These are phyloP conservation scores for Penicillium paneum DNA, from an alignment of 2,329 filamentous ascomycete species.

Conservation along the genomic window DNA sequence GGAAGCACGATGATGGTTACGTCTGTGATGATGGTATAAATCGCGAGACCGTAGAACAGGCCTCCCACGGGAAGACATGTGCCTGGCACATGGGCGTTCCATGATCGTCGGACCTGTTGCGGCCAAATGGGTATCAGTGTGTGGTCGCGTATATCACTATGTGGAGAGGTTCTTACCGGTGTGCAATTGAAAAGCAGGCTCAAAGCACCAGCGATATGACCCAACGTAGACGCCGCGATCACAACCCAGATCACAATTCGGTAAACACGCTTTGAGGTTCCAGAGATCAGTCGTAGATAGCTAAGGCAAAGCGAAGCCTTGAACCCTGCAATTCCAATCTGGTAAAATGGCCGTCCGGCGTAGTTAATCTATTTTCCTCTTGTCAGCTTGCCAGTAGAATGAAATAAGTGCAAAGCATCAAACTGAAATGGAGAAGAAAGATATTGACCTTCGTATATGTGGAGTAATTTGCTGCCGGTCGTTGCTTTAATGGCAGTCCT, in stretches of 20 bases:
- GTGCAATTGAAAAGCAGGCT: constrained; percentile 52
- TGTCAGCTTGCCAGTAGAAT: neutral
- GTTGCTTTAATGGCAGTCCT: constrained; percentile 46
- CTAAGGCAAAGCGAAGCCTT: constrained; percentile 55
- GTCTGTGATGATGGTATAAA: constrained; percentile 53
- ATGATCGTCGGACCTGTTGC: constrained; percentile 41
- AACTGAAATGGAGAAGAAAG: neutral
- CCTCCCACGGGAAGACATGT: constrained; percentile 48
- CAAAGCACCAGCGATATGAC: constrained; percentile 50
- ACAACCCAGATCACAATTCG: constrained; percentile 46
- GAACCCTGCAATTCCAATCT: constrained; percentile 56
- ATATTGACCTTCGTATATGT: constrained; percentile 44
- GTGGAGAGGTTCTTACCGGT: constrained; percentile 37
- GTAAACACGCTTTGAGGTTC: constrained; percentile 48
- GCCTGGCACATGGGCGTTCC: constrained; percentile 43
- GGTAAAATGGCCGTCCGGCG: constrained; percentile 54
- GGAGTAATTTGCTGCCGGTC: constrained; percentile 46
- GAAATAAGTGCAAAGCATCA: too few relatives aligned
- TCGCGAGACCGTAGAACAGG: constrained; percentile 53
- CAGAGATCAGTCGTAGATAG: constrained; percentile 51
- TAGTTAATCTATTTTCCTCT: constrained; percentile 45
- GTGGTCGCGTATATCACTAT: neutral
- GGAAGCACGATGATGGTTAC: constrained; percentile 51
- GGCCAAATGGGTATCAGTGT: neutral
- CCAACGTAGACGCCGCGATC: constrained; percentile 45